phyloP scores from a whole-genome alignment of 768 basidiomycete species.

The Antrodiella citrinella region DNA sequence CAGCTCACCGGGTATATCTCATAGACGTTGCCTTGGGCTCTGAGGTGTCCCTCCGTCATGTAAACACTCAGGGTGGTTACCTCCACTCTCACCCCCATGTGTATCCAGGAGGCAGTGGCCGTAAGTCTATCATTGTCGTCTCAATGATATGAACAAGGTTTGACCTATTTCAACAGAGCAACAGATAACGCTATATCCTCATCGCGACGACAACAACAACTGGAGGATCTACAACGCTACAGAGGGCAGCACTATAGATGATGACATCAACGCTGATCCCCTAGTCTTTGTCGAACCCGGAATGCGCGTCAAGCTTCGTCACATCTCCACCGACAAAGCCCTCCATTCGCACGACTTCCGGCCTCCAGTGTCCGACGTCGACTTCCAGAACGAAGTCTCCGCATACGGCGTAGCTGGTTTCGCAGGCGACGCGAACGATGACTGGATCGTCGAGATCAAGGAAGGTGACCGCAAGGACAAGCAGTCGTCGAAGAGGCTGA shows the following conservation, averaged over 20 bases:
- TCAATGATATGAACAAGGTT: no score
- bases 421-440: constrained; percentile 85
- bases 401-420: constrained; percentile 87
- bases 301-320: constrained; percentile 72
- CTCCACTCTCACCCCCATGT: constrained; percentile 89
- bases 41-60: constrained; percentile 72
- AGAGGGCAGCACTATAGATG: constrained; percentile 29
- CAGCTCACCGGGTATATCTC: not conserved
- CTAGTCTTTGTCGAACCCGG: constrained; percentile 58
- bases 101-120: constrained; percentile 86
- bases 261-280: constrained; percentile 43
- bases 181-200: constrained; percentile 98
- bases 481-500: constrained; percentile 60
- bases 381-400: constrained; percentile 98
- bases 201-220: constrained; percentile 93
- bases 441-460: constrained; percentile 86
- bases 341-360: constrained; percentile 95
- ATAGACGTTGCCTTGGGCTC: constrained; percentile 85
- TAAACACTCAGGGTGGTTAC: constrained; percentile 99
- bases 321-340: constrained; percentile 72
- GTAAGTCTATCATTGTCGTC: no score
- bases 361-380: constrained; percentile 93
- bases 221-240: constrained; percentile 85
- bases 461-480: constrained; percentile 54
- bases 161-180: constrained; percentile 54